Base-by-base conservation (phyloP, 1,139 yeast species). In the Trichomonascaceae sp. region DNA sequence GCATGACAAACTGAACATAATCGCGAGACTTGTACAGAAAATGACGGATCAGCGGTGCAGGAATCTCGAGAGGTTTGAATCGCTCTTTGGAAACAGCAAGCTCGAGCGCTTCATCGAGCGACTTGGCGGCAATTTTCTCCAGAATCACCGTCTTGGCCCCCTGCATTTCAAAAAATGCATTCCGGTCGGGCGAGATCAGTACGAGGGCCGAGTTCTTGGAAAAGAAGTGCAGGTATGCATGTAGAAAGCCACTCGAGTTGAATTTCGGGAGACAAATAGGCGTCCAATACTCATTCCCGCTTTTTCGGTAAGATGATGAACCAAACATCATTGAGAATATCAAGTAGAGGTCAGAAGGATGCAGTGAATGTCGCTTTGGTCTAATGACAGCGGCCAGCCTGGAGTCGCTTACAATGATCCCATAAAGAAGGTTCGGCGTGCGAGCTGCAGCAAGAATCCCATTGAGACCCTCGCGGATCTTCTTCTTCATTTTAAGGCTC, bases 231-330 rank as follows among this genome's bases (percentile, higher is more conserved):
- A 85, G 78, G 50, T 79, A 82, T 2, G 84, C 74, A 51, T 89
- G 81, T 5, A 89, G 59, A 47, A 85, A 92, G 11, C 98, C 98
- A 42, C 75, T 74, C 3, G 82, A 62, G 51, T 89, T 89, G 60
- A 89, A 89, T 44, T 80, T 73, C 1, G 98, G 95, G 55, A 89
- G 66, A 52, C 98, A 89, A 2, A 89, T 65, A 0, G 98, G 98
- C 11, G 84, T 71, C 97, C 97, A 89, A 41, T 84, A 71, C 47
- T 87, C 95, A 11, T 20, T 11, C 6, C 23, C 23, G 23, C 23
- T 11, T 6, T 20, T 20, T 31, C 56, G 59, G 46, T 69, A 69
- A 1, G 71, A 60, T 17, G 60, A 56, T 8, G 74, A 67, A 44
- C 71, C 70, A 50, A 67, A 72, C 2, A 77, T 65, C 60, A 77